Base-by-base conservation (phyloP, 164 flowering plant genomes). In the Nelumbo lutea region DNA sequence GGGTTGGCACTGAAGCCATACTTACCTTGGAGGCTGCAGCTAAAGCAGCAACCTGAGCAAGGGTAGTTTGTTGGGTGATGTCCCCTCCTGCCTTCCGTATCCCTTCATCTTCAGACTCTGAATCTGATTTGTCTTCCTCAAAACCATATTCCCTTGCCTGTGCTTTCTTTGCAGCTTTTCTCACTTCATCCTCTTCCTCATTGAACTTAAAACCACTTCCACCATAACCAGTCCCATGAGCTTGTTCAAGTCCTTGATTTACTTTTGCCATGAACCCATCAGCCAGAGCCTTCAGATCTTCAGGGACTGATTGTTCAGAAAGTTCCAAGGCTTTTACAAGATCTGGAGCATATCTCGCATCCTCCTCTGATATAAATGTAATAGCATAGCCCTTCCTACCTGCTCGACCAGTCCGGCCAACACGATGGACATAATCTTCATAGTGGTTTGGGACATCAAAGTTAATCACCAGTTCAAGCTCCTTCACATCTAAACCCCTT, bases 401-500 rank as follows among this genome's bases (percentile, higher is more conserved):
- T 68, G 98, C 98, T 71, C 98, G 79, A 13, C 98, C 98, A 10
- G 98, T 94, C 57, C 97, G 81, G 46, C 97, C 98, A 66, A 94
- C 98, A 60, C 98, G 96, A 65, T 93, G 98, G 15, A 91, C 98
- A 84, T 94, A 91, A 70, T 94, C 98, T 80, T 94, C 98, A 71
- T 94, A 94, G 75, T 94, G 98, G 72, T 90, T 94, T 44, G 98
- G 96, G 50, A 83, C 96, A 77, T 94, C 92, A 77, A 62, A 94
- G 73, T 94, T 94, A 57, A 94, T 74, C 62, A 91, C 97, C 67
- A 94, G 77, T 76, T 94, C 98, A 55, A 94, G 96, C 69, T 94
- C 97, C 80, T 94, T 94, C 59, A 94, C 98, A 85, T 91, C 98
- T 67, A 91, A 83, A 46, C 98, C 98, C 78, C 98, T 90, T 13